Percentiles rank a stretch among this genome's conserved stretches.
Evolutionary conservation across 1,284 basidiomycete species (phyloP).

Genomic region (Apiotrichum gracile): DNA sequence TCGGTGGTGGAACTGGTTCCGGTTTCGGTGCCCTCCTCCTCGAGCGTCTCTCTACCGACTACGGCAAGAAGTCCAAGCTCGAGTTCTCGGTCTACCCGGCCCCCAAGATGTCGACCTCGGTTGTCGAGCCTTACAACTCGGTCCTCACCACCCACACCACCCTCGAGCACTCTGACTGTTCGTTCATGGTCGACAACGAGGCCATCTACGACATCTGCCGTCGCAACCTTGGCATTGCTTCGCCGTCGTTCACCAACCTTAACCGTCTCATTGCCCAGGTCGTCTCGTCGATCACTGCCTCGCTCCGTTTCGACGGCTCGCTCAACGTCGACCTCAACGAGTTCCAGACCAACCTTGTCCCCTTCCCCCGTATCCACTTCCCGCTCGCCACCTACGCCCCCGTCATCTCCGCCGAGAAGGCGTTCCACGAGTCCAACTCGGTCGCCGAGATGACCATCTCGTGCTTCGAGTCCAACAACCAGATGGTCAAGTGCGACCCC

Average conservation of each 20-base stretch:
- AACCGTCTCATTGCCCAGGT: constrained; percentile 97
- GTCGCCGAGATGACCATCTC: constrained; percentile 98
- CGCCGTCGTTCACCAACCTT: constrained; percentile 88
- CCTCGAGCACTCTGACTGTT: constrained; percentile 98
- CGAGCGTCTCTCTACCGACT: constrained; percentile 93
- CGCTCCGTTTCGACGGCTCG: constrained; percentile 94
- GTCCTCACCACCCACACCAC: constrained; percentile 98
- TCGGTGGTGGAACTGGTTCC: constrained; percentile 98
- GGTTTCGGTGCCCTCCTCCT: constrained; percentile 97
- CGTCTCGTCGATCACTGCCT: constrained; percentile 95
- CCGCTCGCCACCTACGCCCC: constrained; percentile 94
- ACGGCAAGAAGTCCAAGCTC: constrained; percentile 99
- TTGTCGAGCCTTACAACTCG: constrained; percentile 99
- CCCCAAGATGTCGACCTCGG: constrained; percentile 87
- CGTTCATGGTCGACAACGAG: constrained; percentile 98
- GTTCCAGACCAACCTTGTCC: constrained; percentile 98
- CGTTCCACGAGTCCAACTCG: constrained; percentile 94
- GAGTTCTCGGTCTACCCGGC: constrained; percentile 99
- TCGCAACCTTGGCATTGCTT: constrained; percentile 79
- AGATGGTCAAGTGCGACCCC: constrained; percentile 98
- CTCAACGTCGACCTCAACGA: constrained; percentile 97
- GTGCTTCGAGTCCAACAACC: constrained; percentile 95
- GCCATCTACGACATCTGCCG: constrained; percentile 99
- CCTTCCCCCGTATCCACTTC: constrained; percentile 98
- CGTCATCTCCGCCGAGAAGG: constrained; percentile 69